Evolutionary conservation across 768 basidiomycete species (phyloP).

Genomic region (Boletus coccyginus): DNA sequence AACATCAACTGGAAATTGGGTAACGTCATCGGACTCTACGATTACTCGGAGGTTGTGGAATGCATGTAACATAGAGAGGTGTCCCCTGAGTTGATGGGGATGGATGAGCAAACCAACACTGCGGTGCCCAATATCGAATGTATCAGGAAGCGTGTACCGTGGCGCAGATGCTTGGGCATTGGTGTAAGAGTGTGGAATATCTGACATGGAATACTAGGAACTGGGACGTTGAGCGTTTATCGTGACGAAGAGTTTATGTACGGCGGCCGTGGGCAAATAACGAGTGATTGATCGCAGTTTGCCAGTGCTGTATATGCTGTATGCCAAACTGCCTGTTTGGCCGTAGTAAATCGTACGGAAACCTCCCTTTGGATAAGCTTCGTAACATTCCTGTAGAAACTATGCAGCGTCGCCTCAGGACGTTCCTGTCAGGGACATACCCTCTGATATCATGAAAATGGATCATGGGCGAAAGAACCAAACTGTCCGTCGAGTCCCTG

Average conservation of each 20-base stretch:
- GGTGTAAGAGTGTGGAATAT: background rate
- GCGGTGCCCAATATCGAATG: conserved; percentile 9
- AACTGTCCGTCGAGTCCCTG: too few species aligned
- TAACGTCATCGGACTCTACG: conserved; percentile 18
- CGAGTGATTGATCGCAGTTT: background rate
- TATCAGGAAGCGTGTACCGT: conserved; percentile 14
- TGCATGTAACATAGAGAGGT: conserved; percentile 28
- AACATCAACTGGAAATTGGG: conserved; percentile 9
- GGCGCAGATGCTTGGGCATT: background rate
- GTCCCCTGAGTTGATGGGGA: conserved; percentile 28
- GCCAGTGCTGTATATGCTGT: background rate
- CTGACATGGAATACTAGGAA: background rate
- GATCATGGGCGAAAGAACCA: too few species aligned
- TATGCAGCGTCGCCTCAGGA: background rate
- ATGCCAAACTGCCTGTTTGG: background rate
- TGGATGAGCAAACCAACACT: conserved; percentile 15
- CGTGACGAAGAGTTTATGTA: background rate
- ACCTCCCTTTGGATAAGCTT: background rate
- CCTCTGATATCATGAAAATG: background rate
- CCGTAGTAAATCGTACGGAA: background rate
- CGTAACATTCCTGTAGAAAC: background rate
- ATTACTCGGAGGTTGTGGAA: conserved; percentile 24
- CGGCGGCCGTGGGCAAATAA: background rate
- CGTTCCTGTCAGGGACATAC: background rate
- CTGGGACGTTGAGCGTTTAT: background rate